phyloP scores from a whole-genome alignment of 2,329 filamentous ascomycete genomes.

The Colletotrichum chlorophyti region DNA sequence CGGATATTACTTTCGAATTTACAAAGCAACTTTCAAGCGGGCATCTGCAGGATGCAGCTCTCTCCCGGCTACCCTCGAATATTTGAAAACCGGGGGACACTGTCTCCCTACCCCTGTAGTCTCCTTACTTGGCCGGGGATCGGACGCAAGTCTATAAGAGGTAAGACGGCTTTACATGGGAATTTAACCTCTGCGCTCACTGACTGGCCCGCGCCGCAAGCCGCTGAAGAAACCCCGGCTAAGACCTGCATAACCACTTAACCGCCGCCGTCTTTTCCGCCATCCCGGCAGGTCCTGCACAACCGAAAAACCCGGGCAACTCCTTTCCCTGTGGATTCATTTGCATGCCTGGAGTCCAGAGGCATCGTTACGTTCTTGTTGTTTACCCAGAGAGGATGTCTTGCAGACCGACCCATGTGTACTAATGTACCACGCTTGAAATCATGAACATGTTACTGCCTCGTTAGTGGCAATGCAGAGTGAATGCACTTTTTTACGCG shows the following conservation, averaged over 20 bases:
- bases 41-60: too few species aligned
- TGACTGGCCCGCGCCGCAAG: neutral
- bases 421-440: neutral
- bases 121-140: neutral
- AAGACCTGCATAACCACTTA: conserved; percentile 1
- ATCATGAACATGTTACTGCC: neutral
- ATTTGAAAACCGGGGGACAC: too few species aligned
- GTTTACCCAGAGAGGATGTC: neutral
- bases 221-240: conserved; percentile 3
- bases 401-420: too few species aligned
- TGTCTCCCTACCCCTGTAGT: too few species aligned
- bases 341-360: neutral
- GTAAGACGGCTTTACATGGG: neutral
- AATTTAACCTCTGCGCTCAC: neutral
- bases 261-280: neutral
- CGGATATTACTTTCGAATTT: neutral
- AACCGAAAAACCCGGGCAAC: neutral
- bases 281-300: neutral
- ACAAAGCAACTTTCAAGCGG: too few species aligned
- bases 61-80: too few species aligned
- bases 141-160: neutral
- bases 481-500: neutral
- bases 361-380: too few species aligned
- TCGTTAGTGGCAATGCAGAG: neutral
- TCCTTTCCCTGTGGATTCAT: neutral